phyloP scores from a whole-genome alignment of 169 alveolate species.

The Plasmodium yoelii region DNA sequence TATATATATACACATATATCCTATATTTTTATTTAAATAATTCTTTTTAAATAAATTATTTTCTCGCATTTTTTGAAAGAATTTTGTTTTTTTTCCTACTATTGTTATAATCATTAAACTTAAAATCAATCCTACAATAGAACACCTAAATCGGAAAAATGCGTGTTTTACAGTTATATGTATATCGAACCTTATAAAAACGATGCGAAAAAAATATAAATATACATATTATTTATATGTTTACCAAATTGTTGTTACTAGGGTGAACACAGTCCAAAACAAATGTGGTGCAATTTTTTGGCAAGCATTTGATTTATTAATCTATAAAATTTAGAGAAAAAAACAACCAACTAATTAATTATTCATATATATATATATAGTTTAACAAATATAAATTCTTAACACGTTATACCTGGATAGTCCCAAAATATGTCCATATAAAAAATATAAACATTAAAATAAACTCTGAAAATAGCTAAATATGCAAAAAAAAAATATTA shows the following conservation, averaged over 20 bases:
- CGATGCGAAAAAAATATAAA: neutral
- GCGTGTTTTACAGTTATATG: neutral
- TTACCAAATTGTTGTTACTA: conserved; percentile 66
- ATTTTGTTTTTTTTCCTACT: conserved; percentile 22
- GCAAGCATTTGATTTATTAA: conserved; percentile 60
- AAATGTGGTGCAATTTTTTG: conserved; percentile 54
- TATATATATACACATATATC: neutral
- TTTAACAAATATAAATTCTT: neutral
- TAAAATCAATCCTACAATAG: conserved; percentile 67
- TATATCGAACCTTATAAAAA: neutral
- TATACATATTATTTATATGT: neutral
- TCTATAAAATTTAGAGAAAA: conserved; percentile 32
- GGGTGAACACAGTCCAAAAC: conserved; percentile 69
- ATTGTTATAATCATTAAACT: conserved; percentile 71
- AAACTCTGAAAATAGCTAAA: conserved; percentile 56
- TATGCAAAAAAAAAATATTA: neutral
- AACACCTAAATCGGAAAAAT: conserved; percentile 47
- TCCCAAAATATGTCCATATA: conserved; percentile 74
- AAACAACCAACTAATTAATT: conserved; percentile 2
- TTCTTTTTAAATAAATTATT: too few relatives aligned
- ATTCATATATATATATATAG: neutral
- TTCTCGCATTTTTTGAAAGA: neutral
- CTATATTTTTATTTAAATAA: neutral
- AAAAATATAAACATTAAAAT: conserved; percentile 54
- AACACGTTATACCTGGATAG: conserved; percentile 37